phyloP scores from a whole-genome alignment of 2,329 filamentous ascomycete species.

The Xylariaceae sp. region DNA sequence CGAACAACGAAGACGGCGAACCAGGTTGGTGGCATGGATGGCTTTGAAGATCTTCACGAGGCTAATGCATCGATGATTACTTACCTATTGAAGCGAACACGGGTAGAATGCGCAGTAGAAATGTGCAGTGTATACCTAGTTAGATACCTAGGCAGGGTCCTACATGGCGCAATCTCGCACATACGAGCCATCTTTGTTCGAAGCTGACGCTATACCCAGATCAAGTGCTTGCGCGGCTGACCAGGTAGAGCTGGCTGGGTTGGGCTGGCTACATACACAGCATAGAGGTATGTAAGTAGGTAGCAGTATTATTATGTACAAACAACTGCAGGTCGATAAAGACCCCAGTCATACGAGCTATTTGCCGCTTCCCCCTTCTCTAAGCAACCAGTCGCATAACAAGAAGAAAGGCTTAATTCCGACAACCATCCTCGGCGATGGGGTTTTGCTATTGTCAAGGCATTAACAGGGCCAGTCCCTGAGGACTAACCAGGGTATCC shows the following conservation, averaged over 20 bases:
- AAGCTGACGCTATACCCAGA: background rate
- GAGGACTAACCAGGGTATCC: background rate
- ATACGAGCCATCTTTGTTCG: background rate
- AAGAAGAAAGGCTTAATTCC: background rate
- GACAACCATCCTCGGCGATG: background rate
- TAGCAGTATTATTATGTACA: background rate
- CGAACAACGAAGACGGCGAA: conserved; percentile 68
- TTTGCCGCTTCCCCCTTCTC: too few relatives aligned
- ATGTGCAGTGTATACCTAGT: too few relatives aligned
- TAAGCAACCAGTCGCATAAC: background rate
- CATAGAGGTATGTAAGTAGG: background rate
- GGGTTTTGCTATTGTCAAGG: background rate
- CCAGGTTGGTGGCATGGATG: conserved; percentile 71
- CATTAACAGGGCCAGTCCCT: background rate
- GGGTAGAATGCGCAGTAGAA: background rate
- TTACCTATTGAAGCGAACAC: background rate
- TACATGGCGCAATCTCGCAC: background rate
- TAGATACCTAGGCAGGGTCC: background rate
- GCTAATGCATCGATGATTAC: background rate
- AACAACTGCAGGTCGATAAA: background rate
- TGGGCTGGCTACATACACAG: background rate
- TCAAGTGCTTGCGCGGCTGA: background rate
- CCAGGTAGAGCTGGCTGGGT: too few relatives aligned
- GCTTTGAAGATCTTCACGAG: conserved; percentile 8
- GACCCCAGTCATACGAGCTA: background rate